A percentile compares a stretch with the other conserved stretches of the same genome.
Conservation (phyloP, 73 alveolate genomes). For the Paramecium pentaurelia region DNA sequence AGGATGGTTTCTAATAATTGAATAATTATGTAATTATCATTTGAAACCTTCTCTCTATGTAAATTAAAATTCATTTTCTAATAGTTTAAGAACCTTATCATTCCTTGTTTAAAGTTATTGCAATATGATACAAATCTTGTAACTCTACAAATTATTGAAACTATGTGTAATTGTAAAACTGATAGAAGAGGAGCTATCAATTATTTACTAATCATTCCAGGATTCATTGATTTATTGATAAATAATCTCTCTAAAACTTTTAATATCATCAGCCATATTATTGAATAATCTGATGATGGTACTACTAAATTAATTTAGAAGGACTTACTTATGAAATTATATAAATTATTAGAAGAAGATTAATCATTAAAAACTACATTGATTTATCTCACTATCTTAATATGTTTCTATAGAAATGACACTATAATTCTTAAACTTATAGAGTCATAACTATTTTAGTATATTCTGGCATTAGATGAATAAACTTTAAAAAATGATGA, state of each 20-base stretch:
- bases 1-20: background rate
- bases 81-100: background rate
- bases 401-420: background rate
- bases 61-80: background rate
- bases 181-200: background rate
- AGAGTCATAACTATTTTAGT: background rate
- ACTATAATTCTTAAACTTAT: background rate
- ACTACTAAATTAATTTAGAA: background rate
- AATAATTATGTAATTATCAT: background rate
- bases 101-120: background rate
- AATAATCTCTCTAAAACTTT: background rate
- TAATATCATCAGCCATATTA: background rate
- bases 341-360: background rate
- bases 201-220: background rate
- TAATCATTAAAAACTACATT: background rate
- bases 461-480: background rate
- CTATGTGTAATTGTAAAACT: background rate
- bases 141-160: background rate
- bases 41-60: background rate
- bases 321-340: background rate
- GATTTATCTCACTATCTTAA: background rate
- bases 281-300: background rate
- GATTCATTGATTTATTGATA: background rate
- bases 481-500: background rate
- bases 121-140: background rate